Conservation (phyloP, 805 yeast genomes). For the Hanseniaspora lindneri region DNA sequence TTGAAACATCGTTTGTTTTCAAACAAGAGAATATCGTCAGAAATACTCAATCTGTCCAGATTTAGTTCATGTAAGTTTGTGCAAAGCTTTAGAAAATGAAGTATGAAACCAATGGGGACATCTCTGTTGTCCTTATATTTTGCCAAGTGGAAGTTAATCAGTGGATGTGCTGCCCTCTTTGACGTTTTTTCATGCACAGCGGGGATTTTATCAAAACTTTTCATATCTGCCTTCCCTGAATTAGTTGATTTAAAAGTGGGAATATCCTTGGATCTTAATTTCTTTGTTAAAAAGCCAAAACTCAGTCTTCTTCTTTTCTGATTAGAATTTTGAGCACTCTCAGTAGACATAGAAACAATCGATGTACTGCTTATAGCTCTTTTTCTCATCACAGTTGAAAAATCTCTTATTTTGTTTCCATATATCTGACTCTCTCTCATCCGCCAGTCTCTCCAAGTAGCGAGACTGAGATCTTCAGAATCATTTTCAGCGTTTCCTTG, state of each 20-base stretch:
- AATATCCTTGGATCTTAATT: too few species aligned
- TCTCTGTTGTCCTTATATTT: constrained; percentile 61
- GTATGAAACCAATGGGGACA: constrained; percentile 62
- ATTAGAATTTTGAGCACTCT: background rate
- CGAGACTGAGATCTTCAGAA: constrained; percentile 35
- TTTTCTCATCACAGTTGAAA: constrained; percentile 13
- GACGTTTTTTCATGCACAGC: background rate
- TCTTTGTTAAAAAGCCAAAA: background rate
- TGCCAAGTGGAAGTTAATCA: constrained; percentile 45
- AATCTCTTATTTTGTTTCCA: constrained; percentile 31
- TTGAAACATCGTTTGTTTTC: background rate
- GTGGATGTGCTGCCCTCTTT: constrained; percentile 33
- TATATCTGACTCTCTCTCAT: constrained; percentile 61
- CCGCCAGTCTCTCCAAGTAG: constrained; percentile 92
- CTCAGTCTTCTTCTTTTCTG: background rate
- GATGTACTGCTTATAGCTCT: constrained; percentile 15
- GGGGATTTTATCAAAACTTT: too few species aligned
- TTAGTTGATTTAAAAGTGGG: too few species aligned
- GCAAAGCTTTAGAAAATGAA: constrained; percentile 60
- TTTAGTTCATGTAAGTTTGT: constrained; percentile 43
- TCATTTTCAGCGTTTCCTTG: background rate
- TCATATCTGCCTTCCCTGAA: too few species aligned
- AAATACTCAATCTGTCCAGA: constrained; percentile 49
- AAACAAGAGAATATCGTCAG: constrained; percentile 47
- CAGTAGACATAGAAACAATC: background rate